A percentile compares a stretch with the other conserved stretches of the same genome.
phyloP scores from a whole-genome alignment of 371 early-diverging fungal genomes.

The Rhizopus sp. region DNA sequence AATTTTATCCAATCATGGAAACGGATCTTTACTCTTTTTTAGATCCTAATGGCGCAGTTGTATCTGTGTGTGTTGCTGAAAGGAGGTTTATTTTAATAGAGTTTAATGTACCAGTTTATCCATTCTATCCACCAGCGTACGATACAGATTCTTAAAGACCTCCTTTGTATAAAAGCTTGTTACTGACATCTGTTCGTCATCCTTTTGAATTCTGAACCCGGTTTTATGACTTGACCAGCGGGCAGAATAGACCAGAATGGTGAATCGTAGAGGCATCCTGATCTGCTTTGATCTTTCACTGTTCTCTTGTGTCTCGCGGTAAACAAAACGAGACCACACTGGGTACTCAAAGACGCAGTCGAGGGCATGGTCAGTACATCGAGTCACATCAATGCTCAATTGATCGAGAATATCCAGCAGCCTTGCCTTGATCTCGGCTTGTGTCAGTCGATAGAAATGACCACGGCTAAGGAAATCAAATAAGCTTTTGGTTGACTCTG shows the following conservation, averaged over 20 bases:
- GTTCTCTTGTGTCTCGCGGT: too few relatives aligned
- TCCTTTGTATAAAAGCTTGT: conserved; percentile 1
- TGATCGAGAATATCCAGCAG: background rate
- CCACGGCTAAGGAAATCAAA: background rate
- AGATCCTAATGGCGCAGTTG: too few relatives aligned
- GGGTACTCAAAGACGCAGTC: background rate
- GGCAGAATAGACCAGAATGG: background rate
- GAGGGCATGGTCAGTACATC: background rate
- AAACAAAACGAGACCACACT: background rate
- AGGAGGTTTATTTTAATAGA: too few relatives aligned
- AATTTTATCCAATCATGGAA: background rate
- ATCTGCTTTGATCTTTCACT: too few relatives aligned
- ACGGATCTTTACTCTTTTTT: too few relatives aligned
- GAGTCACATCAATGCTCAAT: background rate
- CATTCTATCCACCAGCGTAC: background rate
- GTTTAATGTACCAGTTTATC: too few relatives aligned
- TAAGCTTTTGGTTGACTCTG: background rate
- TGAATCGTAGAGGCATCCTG: background rate
- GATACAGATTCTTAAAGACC: conserved; percentile 2
- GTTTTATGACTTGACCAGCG: background rate
- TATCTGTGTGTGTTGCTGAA: too few relatives aligned
- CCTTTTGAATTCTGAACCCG: background rate
- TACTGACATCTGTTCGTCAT: background rate
- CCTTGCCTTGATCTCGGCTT: background rate
- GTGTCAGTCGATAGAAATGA: background rate